These are phyloP conservation scores for Pachyrhizus erosus DNA, from an alignment of 306 rosid genomes.

Conservation along the genomic window DNA sequence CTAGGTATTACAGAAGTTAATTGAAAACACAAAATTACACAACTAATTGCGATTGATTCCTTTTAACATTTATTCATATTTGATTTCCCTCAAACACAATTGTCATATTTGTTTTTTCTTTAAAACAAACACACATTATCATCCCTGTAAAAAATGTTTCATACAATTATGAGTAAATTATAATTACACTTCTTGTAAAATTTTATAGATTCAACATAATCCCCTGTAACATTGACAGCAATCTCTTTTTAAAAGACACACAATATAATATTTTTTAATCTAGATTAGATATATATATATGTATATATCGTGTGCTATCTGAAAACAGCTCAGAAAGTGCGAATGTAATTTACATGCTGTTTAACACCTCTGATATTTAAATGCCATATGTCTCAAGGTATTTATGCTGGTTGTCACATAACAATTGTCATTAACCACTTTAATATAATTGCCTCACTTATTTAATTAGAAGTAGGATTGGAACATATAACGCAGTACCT, in stretches of 20 bases:
- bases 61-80: not conserved
- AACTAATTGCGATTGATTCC: not conserved
- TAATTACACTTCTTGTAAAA: too few species aligned
- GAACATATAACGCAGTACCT: not conserved
- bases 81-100: not conserved
- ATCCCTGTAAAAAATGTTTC: not conserved
- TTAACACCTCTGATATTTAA: not conserved
- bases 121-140: not conserved
- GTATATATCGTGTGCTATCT: too few species aligned
- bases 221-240: too few species aligned
- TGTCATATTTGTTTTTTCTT: not conserved
- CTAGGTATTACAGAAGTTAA: not conserved
- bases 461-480: slow-evolving; percentile 10
- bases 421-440: not conserved
- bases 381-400: not conserved
- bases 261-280: too few species aligned
- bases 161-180: too few species aligned
- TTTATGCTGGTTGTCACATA: not conserved
- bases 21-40: not conserved
- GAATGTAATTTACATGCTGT: too few species aligned
- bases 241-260: too few species aligned
- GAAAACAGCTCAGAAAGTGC: too few species aligned
- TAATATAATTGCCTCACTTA: not conserved
- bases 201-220: too few species aligned
- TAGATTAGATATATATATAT: too few species aligned